Base-by-base conservation (phyloP, 2,329 filamentous ascomycete genomes). In the Taxawa tesnikishii region DNA sequence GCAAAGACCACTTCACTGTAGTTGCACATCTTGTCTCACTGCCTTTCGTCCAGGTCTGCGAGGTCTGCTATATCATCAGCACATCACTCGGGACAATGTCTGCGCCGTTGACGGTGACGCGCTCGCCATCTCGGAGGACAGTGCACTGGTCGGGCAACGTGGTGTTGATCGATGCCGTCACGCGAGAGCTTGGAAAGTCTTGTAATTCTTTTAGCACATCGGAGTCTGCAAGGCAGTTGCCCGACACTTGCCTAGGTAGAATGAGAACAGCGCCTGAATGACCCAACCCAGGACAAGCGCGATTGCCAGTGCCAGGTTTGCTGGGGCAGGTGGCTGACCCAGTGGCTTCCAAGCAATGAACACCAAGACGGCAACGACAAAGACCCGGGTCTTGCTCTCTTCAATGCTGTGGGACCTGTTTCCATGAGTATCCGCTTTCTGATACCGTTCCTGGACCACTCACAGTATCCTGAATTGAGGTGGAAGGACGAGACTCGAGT, bases 1-100 rank as follows among this genome's bases (percentile, higher is more conserved):
- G 80, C 75, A 48, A 85, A 84, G 9, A 85, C 76, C 23, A 85
- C 77, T 46, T 84, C 80, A 15, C 73, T 63, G 42, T 84, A 85
- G 6, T 58, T 47, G 17, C 66, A 65, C 2, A 87, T 62, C 18
- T 65, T 62, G 36, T 75, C 65, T 80, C 81, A 87, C 50, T 85
- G 79, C 23, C 67, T 47, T 7, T 78, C 70, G 35, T 73, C 78
- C 3, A 85, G 64, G 1, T 62, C 62, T 30, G 76, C 67, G 15
- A 87, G 61, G 36, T 87, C 75, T 0, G 72, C 60, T 78, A 79
- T 46, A 84, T 67, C 29, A 65, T 60, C 2, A 84, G 59, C 0
- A 85, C 53, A 44, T 85, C 80, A 13, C 80, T 80, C 0, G 79
- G 79, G 0, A 85, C 79, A 15, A 87, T 62, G 7, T 82, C 70